Base-by-base conservation (phyloP, 164 flowering plant genomes). In the Piper betle region DNA sequence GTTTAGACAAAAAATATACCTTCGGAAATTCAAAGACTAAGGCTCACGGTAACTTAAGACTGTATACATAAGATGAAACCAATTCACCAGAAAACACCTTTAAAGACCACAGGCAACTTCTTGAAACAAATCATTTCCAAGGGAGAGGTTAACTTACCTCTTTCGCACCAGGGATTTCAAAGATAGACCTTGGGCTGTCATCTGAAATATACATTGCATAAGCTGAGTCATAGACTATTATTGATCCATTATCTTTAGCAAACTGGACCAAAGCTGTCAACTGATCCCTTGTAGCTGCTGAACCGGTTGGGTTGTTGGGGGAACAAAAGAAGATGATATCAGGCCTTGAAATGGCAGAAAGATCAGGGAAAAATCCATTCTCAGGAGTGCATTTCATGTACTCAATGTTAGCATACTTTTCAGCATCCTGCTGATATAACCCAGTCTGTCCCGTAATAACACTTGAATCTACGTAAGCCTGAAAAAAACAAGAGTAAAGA, bases 381-480 rank as follows among this genome's bases (percentile, higher is more conserved):
- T 84, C 92, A 39, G 93, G 92, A 41, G 69, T 75, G 68, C 98
- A 93, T 74, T 71, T 90, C 97, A 93, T 93, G 76, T 88, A 93
- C 64, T 83, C 94, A 67, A 93, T 90, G n/a, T 84, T 86, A 59
- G 69, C 81, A 71, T 77, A 90, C 74, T 82, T 93, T 69, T 82
- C 84, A 52, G 79, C 78, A 66, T 82, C 88, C 68, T 81, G 82
- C 70, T 82, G 86, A 65, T 70, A 93, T 68, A 69, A 76, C 48
- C 92, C 98, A 57, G 97, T 86, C 68, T 93, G 98, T 46, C 98
- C 98, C 81, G 90, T 76, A 39, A 93, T 92, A 37, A 92, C 98
- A 73, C 98, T 76, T 39, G 98, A 87, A 67, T 92, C 98, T 6
- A 92, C 96, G 76, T 93, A 93, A 61, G 96, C 98, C 97, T 93